Percentiles rank a stretch among this genome's conserved stretches.
Evolutionary conservation across 345 rosid species (phyloP).

Genomic region (Gossypium raimondii): DNA sequence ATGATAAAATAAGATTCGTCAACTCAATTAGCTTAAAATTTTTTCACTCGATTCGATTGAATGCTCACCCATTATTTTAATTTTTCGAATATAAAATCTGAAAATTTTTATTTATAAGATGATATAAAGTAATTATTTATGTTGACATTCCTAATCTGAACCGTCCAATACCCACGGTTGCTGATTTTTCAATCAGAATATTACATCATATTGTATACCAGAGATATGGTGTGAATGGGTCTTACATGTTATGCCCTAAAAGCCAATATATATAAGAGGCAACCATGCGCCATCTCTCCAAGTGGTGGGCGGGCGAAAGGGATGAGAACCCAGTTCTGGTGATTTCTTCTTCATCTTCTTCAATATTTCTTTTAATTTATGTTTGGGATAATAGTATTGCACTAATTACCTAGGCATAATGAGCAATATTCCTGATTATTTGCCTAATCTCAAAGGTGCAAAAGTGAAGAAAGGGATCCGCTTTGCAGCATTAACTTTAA

Average conservation of each 20-base stretch:
- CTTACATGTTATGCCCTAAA: constrained; percentile 1
- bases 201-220: not conserved
- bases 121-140: too few relatives aligned
- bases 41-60: too few relatives aligned
- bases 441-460: constrained; percentile 12
- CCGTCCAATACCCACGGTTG: not conserved
- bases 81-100: too few relatives aligned
- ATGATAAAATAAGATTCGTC: too few relatives aligned
- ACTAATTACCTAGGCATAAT: not conserved
- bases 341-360: not conserved
- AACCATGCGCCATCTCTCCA: not conserved
- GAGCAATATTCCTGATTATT: constrained; percentile 5
- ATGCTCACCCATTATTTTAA: too few relatives aligned
- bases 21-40: fast-evolving
- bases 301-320: not conserved
- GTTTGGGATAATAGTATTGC: not conserved
- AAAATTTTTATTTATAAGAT: too few relatives aligned
- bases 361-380: not conserved
- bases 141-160: not conserved
- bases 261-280: not conserved
- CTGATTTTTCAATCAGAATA: not conserved
- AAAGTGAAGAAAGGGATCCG: constrained; percentile 15
- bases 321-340: not conserved
- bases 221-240: not conserved
- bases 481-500: constrained; percentile 12